A percentile compares a stretch with the other conserved stretches of the same genome.
phyloP scores from a whole-genome alignment of 1,284 basidiomycete species.

The Laetiporus sulphureus region DNA sequence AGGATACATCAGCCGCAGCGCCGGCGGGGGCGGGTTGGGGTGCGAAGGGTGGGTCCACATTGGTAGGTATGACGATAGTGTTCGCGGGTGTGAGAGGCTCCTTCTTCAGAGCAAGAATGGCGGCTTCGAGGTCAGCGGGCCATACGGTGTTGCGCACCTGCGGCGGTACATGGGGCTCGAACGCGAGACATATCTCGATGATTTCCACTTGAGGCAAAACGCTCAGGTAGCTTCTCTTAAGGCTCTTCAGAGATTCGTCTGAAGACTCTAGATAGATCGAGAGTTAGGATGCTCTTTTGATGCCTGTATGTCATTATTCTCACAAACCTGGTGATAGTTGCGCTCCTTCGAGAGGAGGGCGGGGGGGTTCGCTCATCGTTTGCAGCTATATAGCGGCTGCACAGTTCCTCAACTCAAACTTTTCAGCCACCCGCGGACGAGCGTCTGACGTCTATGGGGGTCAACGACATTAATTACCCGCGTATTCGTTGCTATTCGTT shows the following conservation, averaged over 20 bases:
- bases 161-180: constrained; percentile 59
- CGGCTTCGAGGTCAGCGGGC: constrained; percentile 59
- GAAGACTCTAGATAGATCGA: not conserved
- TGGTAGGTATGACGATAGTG: not conserved
- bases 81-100: constrained; percentile 13
- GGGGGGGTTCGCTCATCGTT: constrained; percentile 10
- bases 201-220: constrained; percentile 60
- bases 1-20: constrained; percentile 7
- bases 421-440: constrained; percentile 24
- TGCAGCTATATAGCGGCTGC: constrained; percentile 28
- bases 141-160: constrained; percentile 56
- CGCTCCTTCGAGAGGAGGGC: constrained; percentile 6
- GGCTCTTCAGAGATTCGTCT: not conserved
- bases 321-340: constrained; percentile 12
- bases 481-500: not conserved
- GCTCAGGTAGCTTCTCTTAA: constrained; percentile 59
- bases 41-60: not conserved
- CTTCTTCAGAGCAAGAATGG: constrained; percentile 48
- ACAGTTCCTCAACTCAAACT: constrained; percentile 28
- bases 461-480: not conserved
- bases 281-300: not conserved
- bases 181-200: constrained; percentile 67
- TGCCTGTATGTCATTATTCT: not conserved
- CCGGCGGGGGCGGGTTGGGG: not conserved
- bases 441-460: not conserved